Evolutionary conservation across 176 grass and related monocot species (phyloP).

Genomic region (Musa schizocarpa): DNA sequence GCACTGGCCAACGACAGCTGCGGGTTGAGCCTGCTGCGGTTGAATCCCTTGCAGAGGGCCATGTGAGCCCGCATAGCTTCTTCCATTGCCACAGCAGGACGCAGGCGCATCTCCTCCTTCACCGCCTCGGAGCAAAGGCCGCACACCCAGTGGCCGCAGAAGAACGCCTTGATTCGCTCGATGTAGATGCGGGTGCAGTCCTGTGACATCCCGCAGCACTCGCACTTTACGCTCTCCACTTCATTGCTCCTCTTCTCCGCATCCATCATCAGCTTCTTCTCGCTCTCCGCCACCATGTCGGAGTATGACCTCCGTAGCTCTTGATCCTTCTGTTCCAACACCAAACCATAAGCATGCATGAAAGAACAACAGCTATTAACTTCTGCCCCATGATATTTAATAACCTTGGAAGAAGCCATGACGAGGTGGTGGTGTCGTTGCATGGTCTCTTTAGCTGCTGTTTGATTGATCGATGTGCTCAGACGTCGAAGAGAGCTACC

Average conservation of each 20-base stretch:
- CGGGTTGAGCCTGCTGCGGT: not conserved
- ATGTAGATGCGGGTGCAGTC: constrained; percentile 20
- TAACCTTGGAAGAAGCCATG: not conserved
- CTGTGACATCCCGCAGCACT: constrained; percentile 23
- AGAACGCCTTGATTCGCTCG: not conserved
- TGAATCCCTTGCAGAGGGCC: constrained; percentile 20
- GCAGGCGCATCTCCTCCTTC: constrained; percentile 8
- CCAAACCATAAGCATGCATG: not conserved
- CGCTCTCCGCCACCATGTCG: not conserved
- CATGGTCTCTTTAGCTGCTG: not conserved
- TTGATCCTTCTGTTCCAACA: not conserved
- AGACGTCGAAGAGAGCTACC: too few relatives aligned
- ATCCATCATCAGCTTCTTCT: not conserved
- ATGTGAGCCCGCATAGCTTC: constrained; percentile 19
- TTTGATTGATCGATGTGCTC: too few relatives aligned
- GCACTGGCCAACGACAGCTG: constrained; percentile 47
- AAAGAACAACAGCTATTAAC: too few relatives aligned
- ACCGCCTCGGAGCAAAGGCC: constrained; percentile 23
- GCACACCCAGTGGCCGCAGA: constrained; percentile 24
- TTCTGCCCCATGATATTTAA: not conserved
- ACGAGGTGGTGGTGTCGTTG: not conserved
- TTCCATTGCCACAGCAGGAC: not conserved
- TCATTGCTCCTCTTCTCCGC: not conserved
- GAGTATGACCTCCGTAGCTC: not conserved
- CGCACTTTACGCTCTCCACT: constrained; percentile 4